Percentiles rank a stretch among this genome's conserved stretches.
phyloP scores from a whole-genome alignment of 331 rosid genomes.

The Stylosanthes scabra region DNA sequence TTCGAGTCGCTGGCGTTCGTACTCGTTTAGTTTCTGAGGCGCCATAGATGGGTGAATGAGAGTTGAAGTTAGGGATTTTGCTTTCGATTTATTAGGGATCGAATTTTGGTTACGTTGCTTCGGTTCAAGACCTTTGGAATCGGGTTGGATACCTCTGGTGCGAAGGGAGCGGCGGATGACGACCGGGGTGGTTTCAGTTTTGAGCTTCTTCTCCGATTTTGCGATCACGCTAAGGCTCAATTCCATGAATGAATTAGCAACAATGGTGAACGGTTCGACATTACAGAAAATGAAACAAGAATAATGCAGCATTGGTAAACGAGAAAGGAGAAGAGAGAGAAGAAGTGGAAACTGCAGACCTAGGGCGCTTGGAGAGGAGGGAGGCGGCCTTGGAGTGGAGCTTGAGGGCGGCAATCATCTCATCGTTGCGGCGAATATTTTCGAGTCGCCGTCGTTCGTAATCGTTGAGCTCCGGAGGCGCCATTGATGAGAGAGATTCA shows the following conservation, averaged over 20 bases:
- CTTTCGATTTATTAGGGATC: neutral
- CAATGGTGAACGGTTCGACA: neutral
- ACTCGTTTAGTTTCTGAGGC: conserved; percentile 59
- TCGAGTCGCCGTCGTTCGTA: conserved; percentile 89
- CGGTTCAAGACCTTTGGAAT: conserved; percentile 43
- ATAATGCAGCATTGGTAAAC: neutral
- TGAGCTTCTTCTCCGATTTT: conserved; percentile 61
- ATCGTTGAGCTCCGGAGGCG: conserved; percentile 56
- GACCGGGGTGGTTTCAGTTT: conserved; percentile 57
- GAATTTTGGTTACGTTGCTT: conserved; percentile 35
- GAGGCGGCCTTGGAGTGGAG: conserved; percentile 67
- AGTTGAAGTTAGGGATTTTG: conserved; percentile 30
- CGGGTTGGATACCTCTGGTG: conserved; percentile 76
- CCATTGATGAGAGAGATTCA: conserved; percentile 54
- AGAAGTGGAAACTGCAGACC: conserved; percentile 43
- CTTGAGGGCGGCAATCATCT: conserved; percentile 83
- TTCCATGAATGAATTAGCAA: too few species aligned
- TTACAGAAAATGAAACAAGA: neutral
- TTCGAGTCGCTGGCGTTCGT: conserved; percentile 85
- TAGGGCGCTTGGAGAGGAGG: conserved; percentile 71
- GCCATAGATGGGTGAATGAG: conserved; percentile 51
- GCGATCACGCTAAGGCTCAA: conserved; percentile 47
- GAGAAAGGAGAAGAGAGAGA: neutral
- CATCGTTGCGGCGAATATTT: conserved; percentile 90
- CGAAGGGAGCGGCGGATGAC: conserved; percentile 82